Evolutionary conservation across 75 land plant genomes (phyloP).

Genomic region (Sequoia sempervirens): DNA sequence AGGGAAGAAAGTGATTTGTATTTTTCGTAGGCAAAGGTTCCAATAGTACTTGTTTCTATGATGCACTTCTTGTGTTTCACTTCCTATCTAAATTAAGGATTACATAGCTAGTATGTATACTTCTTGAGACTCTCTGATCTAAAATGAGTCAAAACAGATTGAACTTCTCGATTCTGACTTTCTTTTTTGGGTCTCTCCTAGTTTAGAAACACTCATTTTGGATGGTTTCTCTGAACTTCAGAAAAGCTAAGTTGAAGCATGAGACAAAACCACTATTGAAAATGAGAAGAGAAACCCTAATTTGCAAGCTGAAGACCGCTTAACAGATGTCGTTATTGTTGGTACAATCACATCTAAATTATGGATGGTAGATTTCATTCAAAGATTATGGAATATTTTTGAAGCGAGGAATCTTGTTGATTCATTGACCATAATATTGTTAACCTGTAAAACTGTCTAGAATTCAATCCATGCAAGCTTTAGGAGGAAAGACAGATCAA

Average conservation of each 20-base stretch:
- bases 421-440: too few relatives aligned
- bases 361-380: not conserved
- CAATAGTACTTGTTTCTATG: not conserved
- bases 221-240: too few relatives aligned
- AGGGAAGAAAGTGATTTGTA: not conserved
- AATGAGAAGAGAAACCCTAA: not conserved
- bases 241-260: not conserved
- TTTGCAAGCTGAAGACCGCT: too few relatives aligned
- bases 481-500: too few relatives aligned
- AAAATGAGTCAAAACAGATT: not conserved
- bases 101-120: not conserved
- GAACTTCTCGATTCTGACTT: too few relatives aligned
- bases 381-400: not conserved
- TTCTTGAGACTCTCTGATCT: not conserved
- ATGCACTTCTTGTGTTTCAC: not conserved
- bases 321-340: not conserved
- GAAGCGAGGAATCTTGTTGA: not conserved
- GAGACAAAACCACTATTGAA: not conserved
- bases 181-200: not conserved
- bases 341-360: not conserved
- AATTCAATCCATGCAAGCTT: too few relatives aligned
- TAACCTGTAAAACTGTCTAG: not conserved
- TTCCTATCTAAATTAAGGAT: not conserved
- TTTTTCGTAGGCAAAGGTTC: not conserved
- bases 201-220: not conserved